Evolutionary conservation across 1,284 basidiomycete species (phyloP).

Genomic region (Cutaneotrichosporon mucoides): DNA sequence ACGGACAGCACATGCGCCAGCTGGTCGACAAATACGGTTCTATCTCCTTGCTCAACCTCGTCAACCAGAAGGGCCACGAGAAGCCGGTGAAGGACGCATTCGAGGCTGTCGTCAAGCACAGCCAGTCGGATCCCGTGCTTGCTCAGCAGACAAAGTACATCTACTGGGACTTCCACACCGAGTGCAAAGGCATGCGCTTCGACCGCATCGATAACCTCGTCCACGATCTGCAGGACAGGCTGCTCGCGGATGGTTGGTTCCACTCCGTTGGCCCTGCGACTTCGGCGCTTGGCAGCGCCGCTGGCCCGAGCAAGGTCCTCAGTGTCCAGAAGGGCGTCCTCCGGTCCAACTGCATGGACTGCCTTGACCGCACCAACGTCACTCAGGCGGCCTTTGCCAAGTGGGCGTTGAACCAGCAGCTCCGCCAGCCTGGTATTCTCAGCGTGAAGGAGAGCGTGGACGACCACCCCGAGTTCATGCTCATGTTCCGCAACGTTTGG

Average conservation of each 20-base stretch:
- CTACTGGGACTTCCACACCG: conserved; percentile 97
- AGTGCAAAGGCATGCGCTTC: conserved; percentile 94
- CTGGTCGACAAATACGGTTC: conserved; percentile 74
- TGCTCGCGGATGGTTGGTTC: conserved; percentile 65
- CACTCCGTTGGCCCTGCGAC: conserved; percentile 24
- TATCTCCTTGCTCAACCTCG: conserved; percentile 81
- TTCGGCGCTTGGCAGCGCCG: conserved; percentile 12
- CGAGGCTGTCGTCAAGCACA: conserved; percentile 62
- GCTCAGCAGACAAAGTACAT: conserved; percentile 66
- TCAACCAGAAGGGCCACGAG: conserved; percentile 94
- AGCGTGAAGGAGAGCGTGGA: conserved; percentile 67
- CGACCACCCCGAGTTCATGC: conserved; percentile 70
- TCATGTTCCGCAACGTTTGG: conserved; percentile 93
- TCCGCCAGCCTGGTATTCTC: conserved; percentile 68
- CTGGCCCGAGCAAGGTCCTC: conserved; percentile 23
- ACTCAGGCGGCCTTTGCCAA: conserved; percentile 85
- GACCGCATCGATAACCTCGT: conserved; percentile 83
- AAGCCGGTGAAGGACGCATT: conserved; percentile 94
- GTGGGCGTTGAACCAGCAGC: conserved; percentile 75
- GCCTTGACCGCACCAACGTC: conserved; percentile 94
- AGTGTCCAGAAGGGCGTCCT: conserved; percentile 49
- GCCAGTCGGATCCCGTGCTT: conserved; percentile 35
- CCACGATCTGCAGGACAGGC: conserved; percentile 68
- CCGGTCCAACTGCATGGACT: conserved; percentile 71
- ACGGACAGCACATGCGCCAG: conserved; percentile 70